A percentile compares a stretch with the other conserved stretches of the same genome.
These are phyloP conservation scores for Phytophthora cajani DNA, from an alignment of 352 stramenopile species.

Conservation along the genomic window DNA sequence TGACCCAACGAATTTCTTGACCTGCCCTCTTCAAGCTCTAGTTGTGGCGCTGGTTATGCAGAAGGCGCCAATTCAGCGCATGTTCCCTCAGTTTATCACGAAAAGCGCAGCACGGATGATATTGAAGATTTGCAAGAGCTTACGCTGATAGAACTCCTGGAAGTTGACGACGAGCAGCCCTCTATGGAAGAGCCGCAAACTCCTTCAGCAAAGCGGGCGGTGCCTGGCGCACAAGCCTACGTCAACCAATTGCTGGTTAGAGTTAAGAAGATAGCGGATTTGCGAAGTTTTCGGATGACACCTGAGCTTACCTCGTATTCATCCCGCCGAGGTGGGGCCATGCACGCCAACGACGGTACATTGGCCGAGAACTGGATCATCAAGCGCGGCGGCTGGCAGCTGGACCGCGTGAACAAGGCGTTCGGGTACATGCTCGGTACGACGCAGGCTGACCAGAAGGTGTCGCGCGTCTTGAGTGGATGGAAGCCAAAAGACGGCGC, in stretches of 20 bases:
- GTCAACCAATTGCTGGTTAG: not conserved
- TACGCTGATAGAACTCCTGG: not conserved
- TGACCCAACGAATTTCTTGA: conserved; percentile 13
- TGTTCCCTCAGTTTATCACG: conserved; percentile 6
- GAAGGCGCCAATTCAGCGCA: not conserved
- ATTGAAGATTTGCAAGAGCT: not conserved
- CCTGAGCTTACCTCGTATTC: not conserved
- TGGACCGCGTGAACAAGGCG: not conserved
- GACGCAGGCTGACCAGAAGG: not conserved
- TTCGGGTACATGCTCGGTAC: not conserved
- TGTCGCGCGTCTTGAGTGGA: not conserved
- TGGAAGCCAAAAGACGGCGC: not conserved
- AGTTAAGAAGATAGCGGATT: not conserved
- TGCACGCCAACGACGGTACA: not conserved
- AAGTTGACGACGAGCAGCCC: not conserved
- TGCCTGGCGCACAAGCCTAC: not conserved
- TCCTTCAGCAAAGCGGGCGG: not conserved
- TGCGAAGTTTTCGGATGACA: not conserved
- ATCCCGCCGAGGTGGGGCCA: not conserved
- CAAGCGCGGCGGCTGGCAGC: not conserved
- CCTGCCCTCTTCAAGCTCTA: conserved; percentile 15
- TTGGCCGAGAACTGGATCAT: conserved; percentile 1
- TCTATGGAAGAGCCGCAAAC: too few species aligned
- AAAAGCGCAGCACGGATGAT: not conserved
- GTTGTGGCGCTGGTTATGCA: conserved; percentile 17